Conservation (phyloP, 2,329 filamentous ascomycete species). For the Alternaria solani region DNA sequence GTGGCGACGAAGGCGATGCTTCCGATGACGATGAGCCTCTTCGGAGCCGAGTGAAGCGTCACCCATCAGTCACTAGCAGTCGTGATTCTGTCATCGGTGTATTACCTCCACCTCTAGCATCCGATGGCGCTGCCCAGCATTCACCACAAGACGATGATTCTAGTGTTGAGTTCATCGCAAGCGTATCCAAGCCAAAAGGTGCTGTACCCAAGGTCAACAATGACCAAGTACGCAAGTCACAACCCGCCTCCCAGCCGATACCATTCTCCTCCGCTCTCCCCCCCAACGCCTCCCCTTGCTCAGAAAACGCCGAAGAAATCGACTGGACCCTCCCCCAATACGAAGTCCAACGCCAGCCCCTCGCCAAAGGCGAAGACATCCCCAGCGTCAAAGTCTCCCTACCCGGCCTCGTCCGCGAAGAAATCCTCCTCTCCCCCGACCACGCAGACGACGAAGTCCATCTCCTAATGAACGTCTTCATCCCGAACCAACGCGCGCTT, state of each 20-base stretch:
- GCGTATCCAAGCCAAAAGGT: slow-evolving; percentile 2
- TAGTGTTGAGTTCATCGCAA: slow-evolving; percentile 6
- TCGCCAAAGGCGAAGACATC: slow-evolving; percentile 14
- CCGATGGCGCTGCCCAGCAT: not conserved
- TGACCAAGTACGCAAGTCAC: not conserved
- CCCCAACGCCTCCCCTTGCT: not conserved
- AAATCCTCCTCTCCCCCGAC: slow-evolving; percentile 37
- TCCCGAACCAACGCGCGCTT: slow-evolving; percentile 35
- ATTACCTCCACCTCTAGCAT: not conserved
- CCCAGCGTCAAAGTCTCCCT: slow-evolving; percentile 45
- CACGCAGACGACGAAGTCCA: slow-evolving; percentile 34
- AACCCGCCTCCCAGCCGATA: not conserved
- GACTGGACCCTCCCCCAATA: slow-evolving; percentile 32
- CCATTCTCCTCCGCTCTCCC: not conserved
- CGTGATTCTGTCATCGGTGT: slow-evolving; percentile 2
- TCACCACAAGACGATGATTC: not conserved
- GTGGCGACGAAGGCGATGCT: not conserved
- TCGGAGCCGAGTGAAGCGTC: slow-evolving; percentile 15
- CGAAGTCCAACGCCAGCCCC: slow-evolving; percentile 24
- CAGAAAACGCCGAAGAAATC: not conserved
- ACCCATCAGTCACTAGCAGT: slow-evolving; percentile 9
- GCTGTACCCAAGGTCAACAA: not conserved
- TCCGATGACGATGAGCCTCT: slow-evolving; percentile 34
- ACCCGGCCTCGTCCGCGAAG: slow-evolving; percentile 49
- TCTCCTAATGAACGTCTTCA: slow-evolving; percentile 40